Evolutionary conservation across 1,284 basidiomycete genomes (phyloP).

Genomic region (Ceratobasidium sp.): DNA sequence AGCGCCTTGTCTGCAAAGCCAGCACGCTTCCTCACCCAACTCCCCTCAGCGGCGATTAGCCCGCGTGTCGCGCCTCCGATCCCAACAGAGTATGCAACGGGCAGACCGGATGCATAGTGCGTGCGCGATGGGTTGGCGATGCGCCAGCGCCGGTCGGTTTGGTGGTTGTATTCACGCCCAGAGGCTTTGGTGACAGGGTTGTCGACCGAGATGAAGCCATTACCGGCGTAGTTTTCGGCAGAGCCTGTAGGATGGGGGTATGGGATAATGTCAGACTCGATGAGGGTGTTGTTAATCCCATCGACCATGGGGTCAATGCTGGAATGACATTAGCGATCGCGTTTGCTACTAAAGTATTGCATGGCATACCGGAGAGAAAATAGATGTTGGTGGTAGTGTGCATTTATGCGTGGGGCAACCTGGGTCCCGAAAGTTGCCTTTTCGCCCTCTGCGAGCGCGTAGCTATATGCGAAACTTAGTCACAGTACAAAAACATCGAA

Average conservation of each 20-base stretch:
- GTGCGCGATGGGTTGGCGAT: constrained; percentile 73
- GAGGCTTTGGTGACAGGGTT: constrained; percentile 60
- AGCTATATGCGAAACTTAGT: constrained; percentile 9
- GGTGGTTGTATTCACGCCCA: constrained; percentile 70
- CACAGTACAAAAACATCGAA: constrained; percentile 8
- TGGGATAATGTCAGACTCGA: constrained; percentile 82
- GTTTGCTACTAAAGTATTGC: constrained; percentile 43
- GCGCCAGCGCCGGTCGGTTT: constrained; percentile 78
- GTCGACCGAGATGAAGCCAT: constrained; percentile 78
- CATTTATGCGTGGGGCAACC: constrained; percentile 87
- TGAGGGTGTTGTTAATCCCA: constrained; percentile 83
- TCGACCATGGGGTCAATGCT: constrained; percentile 91
- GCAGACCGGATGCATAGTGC: constrained; percentile 74
- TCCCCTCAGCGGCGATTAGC: constrained; percentile 74
- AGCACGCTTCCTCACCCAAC: constrained; percentile 79
- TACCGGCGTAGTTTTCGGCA: constrained; percentile 79
- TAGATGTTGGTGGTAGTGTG: constrained; percentile 91
- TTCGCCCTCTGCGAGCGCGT: constrained; percentile 60
- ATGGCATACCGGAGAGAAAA: constrained; percentile 67
- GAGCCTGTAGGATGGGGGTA: constrained; percentile 74
- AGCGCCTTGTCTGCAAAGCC: constrained; percentile 79
- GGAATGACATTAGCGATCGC: constrained; percentile 47
- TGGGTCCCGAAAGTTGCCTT: constrained; percentile 75
- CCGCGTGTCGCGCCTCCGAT: constrained; percentile 73
- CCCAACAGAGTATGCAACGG: constrained; percentile 79